Conservation (phyloP, 2,329 filamentous ascomycete genomes). For the Curvularia hawaiiensis region DNA sequence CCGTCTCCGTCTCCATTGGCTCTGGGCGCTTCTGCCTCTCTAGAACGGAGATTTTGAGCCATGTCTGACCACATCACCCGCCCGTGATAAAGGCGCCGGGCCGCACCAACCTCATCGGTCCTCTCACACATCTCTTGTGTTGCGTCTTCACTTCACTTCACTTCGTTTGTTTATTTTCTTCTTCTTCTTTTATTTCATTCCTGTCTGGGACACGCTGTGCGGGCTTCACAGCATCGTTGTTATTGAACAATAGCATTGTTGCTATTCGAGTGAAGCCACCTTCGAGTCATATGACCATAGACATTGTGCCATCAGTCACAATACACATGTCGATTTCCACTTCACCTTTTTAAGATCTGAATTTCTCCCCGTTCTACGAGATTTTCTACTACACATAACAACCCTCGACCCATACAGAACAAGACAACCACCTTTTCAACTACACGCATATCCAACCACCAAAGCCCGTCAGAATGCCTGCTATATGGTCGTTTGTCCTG, state of each 20-base stretch:
- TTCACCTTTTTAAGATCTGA: constrained; percentile 9
- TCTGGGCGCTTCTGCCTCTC: constrained; percentile 33
- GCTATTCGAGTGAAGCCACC: constrained; percentile 31
- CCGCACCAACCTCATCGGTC: constrained; percentile 24
- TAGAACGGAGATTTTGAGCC: constrained; percentile 25
- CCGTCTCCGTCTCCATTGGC: constrained; percentile 40
- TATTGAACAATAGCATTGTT: constrained; percentile 39
- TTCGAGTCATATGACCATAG: constrained; percentile 21
- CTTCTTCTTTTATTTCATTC: constrained; percentile 21
- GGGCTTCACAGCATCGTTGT: constrained; percentile 24
- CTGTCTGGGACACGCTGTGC: constrained; percentile 22
- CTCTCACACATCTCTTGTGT: constrained; percentile 21
- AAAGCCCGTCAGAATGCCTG: constrained; percentile 25
- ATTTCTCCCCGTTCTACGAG: constrained; percentile 4
- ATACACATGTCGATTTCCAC: constrained; percentile 18
- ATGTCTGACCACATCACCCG: constrained; percentile 28
- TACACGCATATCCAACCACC: constrained; percentile 6
- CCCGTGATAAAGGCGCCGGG: constrained; percentile 40
- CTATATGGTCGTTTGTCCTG: constrained; percentile 18
- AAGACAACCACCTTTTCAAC: constrained; percentile 2
- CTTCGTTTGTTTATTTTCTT: neutral
- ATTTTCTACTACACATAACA: neutral
- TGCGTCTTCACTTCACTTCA: constrained; percentile 23
- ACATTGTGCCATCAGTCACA: constrained; percentile 20
- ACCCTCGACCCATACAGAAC: constrained; percentile 9